phyloP scores from a whole-genome alignment of 1,284 basidiomycete species.

The Moesziomyces sp. region DNA sequence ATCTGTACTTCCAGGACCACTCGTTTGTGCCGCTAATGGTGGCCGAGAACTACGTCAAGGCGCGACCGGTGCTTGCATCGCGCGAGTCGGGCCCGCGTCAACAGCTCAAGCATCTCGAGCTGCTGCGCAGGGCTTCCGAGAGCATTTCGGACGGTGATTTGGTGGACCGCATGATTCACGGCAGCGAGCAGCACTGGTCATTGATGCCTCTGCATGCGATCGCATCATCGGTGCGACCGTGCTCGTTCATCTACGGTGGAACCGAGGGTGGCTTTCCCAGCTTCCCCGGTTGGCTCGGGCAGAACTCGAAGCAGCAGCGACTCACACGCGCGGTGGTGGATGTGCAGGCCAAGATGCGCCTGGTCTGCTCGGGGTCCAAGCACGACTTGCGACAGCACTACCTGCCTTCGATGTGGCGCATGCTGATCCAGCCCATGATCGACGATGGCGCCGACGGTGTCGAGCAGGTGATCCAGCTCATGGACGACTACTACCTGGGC shows the following conservation, averaged over 20 bases:
- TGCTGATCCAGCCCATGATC: conserved; percentile 82
- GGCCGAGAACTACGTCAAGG: conserved; percentile 75
- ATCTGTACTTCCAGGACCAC: conserved; percentile 95
- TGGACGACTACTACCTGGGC: conserved; percentile 94
- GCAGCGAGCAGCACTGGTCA: conserved; percentile 88
- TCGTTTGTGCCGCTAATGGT: conserved; percentile 93
- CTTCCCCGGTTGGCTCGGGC: conserved; percentile 76
- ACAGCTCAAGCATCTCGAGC: conserved; percentile 78
- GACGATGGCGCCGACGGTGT: conserved; percentile 73
- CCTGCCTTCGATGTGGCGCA: conserved; percentile 82
- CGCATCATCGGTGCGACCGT: conserved; percentile 79
- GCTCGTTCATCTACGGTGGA: conserved; percentile 56
- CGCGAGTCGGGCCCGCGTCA: conserved; percentile 53
- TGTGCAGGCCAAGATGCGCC: conserved; percentile 92
- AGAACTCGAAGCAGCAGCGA: conserved; percentile 92
- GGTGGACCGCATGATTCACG: conserved; percentile 92
- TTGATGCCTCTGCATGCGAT: conserved; percentile 94
- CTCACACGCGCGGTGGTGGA: conserved; percentile 84
- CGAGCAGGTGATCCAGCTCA: conserved; percentile 81
- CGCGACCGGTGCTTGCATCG: conserved; percentile 69
- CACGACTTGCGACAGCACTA: conserved; percentile 90
- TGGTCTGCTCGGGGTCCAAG: conserved; percentile 88
- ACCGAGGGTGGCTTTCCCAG: conserved; percentile 53
- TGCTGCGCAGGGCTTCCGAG: conserved; percentile 79
- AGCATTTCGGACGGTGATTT: conserved; percentile 95